Base-by-base conservation (phyloP, 2,329 filamentous ascomycete species). In the Verticillium dahliae region DNA sequence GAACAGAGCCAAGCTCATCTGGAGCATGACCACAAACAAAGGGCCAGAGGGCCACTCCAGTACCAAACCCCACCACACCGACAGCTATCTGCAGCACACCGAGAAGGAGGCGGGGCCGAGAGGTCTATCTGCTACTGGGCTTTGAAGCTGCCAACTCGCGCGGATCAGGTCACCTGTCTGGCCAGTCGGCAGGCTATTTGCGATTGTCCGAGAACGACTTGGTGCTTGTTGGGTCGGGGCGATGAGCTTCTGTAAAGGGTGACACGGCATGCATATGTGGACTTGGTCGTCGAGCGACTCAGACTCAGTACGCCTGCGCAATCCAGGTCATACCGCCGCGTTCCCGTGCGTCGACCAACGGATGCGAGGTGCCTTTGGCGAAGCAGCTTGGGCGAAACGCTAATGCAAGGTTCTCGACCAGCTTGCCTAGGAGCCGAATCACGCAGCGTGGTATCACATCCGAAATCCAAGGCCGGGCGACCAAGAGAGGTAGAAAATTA, bases 401-500 rank as follows among this genome's bases (percentile, higher is more conserved):
- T 63, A 63, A 63, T 58, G 57, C 61, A 38, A 57, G 54, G 33
- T 57, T 60, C 14, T 58, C 55, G 35, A 39, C 33, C 27, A 59
- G 41, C 45, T 33, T 60, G 59, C 15, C n/a, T 54, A 61, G 9
- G 55, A 37, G 35, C 37, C 57, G 59, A 64, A 63, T 61, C 61
- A 63, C 41, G 54, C 37, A 33, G 52, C 56, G 31, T 33, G 50
- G 41, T 37, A 60, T 57, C 55, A 54, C 52, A 27, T 37, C 37
- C 27, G n/a, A n/a, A 38, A 38, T 35, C 11, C 33, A 56, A n/a
- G 27, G 37, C 27, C 34, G 58, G 57, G 39, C 6, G 54, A 35
- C 55, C 14, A 59, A 45, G 34, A 56, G 54, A 63, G 55, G 54
- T 61, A 57, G 60, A 62, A 60, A 33, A 60, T 66, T 67, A 67